Evolutionary conservation across 768 basidiomycete genomes (phyloP).

Genomic region (Lactarius deliciosus): DNA sequence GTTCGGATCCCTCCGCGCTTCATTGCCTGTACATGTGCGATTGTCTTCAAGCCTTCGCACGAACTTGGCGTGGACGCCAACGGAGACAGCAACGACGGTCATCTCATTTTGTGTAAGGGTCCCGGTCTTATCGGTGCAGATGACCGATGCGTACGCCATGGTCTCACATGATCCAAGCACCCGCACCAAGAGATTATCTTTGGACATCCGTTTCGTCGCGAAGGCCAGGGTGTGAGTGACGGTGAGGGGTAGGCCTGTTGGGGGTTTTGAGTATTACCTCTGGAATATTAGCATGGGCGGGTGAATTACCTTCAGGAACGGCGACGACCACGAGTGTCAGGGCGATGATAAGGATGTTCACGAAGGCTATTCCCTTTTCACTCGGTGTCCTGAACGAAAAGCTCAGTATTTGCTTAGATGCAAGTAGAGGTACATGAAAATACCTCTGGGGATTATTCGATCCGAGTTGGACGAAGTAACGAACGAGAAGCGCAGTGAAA

Average conservation of each 20-base stretch:
- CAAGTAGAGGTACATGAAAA: too few relatives aligned
- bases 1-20: conserved; percentile 45
- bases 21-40: conserved; percentile 66
- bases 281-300: conserved; percentile 17
- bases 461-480: conserved; percentile 89
- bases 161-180: conserved; percentile 53
- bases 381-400: conserved; percentile 53
- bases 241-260: too few relatives aligned
- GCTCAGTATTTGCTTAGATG: background rate
- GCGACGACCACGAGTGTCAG: conserved; percentile 90
- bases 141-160: conserved; percentile 96
- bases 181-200: too few relatives aligned
- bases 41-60: conserved; percentile 77
- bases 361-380: conserved; percentile 86
- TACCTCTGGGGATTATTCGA: conserved; percentile 45
- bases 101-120: conserved; percentile 95
- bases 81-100: conserved; percentile 93
- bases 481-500: conserved; percentile 87
- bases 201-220: too few relatives aligned
- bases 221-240: too few relatives aligned
- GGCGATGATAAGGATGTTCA: conserved; percentile 90
- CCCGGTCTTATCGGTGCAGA: conserved; percentile 95
- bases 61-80: conserved; percentile 94
- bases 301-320: conserved; percentile 65
- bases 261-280: conserved; percentile 15